Percentiles rank a stretch among this genome's conserved stretches.
Conservation (phyloP, 2,329 filamentous ascomycete species). For the Hypomyces perniciosus region DNA sequence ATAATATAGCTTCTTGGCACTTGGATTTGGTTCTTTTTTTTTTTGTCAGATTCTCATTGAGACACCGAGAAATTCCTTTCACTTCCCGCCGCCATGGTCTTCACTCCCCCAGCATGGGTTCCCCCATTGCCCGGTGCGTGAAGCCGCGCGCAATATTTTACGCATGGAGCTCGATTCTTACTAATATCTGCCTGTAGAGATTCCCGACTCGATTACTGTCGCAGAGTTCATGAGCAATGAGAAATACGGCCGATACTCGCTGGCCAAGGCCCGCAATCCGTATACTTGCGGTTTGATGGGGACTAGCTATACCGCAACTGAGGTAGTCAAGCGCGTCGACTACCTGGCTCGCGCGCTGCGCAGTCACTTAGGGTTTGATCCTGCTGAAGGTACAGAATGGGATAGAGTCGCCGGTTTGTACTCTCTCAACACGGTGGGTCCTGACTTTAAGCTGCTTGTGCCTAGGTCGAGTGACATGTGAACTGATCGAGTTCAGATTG, state of each 20-base stretch:
- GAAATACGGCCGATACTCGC: conserved; percentile 57
- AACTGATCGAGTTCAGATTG: no score
- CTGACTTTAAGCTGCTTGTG: neutral
- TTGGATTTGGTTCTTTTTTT: no score
- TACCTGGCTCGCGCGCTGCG: conserved; percentile 60
- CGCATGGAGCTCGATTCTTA: no score
- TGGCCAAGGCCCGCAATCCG: conserved; percentile 58
- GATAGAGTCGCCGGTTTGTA: conserved; percentile 74
- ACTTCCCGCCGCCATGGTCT: no score
- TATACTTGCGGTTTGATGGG: conserved; percentile 76
- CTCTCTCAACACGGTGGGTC: conserved; percentile 68
- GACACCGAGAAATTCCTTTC: no score
- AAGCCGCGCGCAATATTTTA: no score
- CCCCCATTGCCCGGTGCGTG: no score
- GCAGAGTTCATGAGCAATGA: conserved; percentile 73
- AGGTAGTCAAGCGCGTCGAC: conserved; percentile 62
- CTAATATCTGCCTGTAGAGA: no score
- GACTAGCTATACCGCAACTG: conserved; percentile 54
- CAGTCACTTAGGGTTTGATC: conserved; percentile 63
- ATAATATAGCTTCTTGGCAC: no score
- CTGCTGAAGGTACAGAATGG: conserved; percentile 68
- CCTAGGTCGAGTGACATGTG: neutral
- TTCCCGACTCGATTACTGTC: no score
- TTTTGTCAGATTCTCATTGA: no score
- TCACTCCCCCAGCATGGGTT: no score